Evolutionary conservation across 805 yeast species (phyloP), one percentile per base, ranked within the genome.

Genomic region (Suhomyces prunicola): DNA sequence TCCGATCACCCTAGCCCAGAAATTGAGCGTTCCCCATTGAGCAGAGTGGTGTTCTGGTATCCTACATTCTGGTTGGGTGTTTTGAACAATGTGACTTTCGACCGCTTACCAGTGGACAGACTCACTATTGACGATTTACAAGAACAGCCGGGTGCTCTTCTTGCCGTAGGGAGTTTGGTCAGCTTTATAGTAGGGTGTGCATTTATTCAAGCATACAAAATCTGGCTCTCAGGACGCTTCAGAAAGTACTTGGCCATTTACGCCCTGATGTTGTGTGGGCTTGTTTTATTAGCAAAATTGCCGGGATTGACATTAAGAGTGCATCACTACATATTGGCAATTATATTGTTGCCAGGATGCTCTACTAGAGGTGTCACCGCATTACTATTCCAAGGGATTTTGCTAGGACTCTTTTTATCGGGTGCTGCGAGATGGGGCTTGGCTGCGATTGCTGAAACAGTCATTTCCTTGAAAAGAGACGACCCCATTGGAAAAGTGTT

Each of bases 341-440:
- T 91, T 63, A 57, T 88, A 0, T 72, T 92, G 29, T 74, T 92
- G 2, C 96, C 97, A 0, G 97, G 97, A 0, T 89, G 97, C 42
- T 78, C 85, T 2, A 88, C 93, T 0, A 74, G 83, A 57, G 92
- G 94, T 0, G 64, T 81, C 41, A 76, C 88, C 0, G 91, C 92
- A 0, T 74, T 87, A 58, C 60, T 87, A 7, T 87, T 89, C 63
- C 97, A 92, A 65, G 98, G 97, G 2, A 80, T 93, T 0, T 71
- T 93, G 23, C 66, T 90, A 0, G 99, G 97, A 0, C 73, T 93
- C 45, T 78, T 88, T 48, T 75, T 91, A 5, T 87, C 92, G 22
- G 99, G 99, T 0, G 84, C 90, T 1, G 83, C 96, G 0, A 75
- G 96, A 52, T 93, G 99, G 99, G 97, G 94, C 52, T 85, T 88